Percentiles rank a stretch among this genome's conserved stretches.
These are phyloP conservation scores for Blepharisma undulans DNA, from an alignment of 169 alveolate genomes.

Conservation along the genomic window DNA sequence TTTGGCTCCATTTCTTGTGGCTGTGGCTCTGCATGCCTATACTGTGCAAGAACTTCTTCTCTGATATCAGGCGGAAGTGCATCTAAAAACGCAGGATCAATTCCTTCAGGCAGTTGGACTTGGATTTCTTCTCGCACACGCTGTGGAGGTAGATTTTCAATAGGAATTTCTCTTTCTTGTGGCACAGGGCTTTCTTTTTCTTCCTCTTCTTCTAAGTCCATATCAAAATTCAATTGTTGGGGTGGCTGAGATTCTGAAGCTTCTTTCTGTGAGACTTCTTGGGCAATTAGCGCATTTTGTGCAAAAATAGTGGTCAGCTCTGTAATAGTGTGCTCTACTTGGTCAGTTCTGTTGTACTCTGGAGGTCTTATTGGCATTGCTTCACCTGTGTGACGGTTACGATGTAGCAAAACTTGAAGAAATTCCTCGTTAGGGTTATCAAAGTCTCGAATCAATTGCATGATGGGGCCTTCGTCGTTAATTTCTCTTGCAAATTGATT, in stretches of 20 bases:
- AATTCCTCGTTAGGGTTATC: not conserved
- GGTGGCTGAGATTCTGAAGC: not conserved
- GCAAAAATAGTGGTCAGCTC: not conserved
- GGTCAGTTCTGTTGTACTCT: not conserved
- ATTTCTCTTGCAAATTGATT: not conserved
- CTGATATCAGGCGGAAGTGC: conserved; percentile 61
- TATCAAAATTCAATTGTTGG: not conserved
- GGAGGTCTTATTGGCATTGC: not conserved
- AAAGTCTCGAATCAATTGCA: conserved; percentile 1
- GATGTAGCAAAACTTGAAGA: not conserved
- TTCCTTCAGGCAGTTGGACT: not conserved
- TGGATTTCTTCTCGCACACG: not conserved
- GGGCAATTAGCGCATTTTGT: not conserved
- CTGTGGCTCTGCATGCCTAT: not conserved
- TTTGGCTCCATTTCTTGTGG: not conserved
- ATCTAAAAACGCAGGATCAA: conserved; percentile 52
- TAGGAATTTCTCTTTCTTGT: not conserved
- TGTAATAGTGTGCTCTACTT: not conserved
- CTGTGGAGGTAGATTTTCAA: not conserved
- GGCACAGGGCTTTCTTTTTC: not conserved
- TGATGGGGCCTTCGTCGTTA: not conserved
- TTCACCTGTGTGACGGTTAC: not conserved
- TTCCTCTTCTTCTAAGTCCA: not conserved
- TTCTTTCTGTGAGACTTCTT: not conserved
- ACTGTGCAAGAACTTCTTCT: conserved; percentile 45